A percentile compares a stretch with the other conserved stretches of the same genome.
Evolutionary conservation across 768 basidiomycete species (phyloP).

Genomic region (Ephemerocybe angulata): DNA sequence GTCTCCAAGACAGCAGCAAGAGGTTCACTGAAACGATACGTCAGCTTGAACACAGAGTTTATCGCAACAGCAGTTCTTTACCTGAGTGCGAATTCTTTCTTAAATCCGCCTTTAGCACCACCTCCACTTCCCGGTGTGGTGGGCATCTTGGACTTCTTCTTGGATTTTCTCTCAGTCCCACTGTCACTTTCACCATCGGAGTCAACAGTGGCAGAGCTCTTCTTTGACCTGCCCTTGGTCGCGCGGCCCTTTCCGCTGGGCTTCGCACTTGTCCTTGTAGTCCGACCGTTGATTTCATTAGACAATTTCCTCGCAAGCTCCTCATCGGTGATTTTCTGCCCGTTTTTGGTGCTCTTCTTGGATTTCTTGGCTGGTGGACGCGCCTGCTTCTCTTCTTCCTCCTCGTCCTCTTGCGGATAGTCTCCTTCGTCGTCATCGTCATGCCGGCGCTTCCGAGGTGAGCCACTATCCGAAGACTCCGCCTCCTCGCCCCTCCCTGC

Average conservation of each 20-base stretch:
- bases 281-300: slow-evolving; percentile 62
- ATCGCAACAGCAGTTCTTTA: slow-evolving; percentile 23
- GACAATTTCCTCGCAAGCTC: slow-evolving; percentile 70
- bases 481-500: slow-evolving; percentile 30
- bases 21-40: slow-evolving; percentile 50
- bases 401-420: slow-evolving; percentile 27
- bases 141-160: slow-evolving; percentile 45
- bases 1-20: slow-evolving; percentile 66
- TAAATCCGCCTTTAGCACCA: slow-evolving; percentile 67
- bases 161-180: slow-evolving; percentile 35
- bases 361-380: slow-evolving; percentile 43
- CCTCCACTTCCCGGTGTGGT: slow-evolving; percentile 33
- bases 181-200: slow-evolving; percentile 52
- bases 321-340: slow-evolving; percentile 59
- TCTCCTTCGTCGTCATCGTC: slow-evolving; percentile 27
- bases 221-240: slow-evolving; percentile 44
- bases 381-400: slow-evolving; percentile 25
- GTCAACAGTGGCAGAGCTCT: slow-evolving; percentile 53
- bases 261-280: slow-evolving; percentile 41
- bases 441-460: not conserved
- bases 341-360: slow-evolving; percentile 48
- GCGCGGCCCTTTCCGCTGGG: slow-evolving; percentile 31
- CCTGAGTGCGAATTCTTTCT: slow-evolving; percentile 76
- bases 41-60: slow-evolving; percentile 8
- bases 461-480: slow-evolving; percentile 16